Evolutionary conservation across 441 rosid species (phyloP).

Genomic region (Populus hybrid): DNA sequence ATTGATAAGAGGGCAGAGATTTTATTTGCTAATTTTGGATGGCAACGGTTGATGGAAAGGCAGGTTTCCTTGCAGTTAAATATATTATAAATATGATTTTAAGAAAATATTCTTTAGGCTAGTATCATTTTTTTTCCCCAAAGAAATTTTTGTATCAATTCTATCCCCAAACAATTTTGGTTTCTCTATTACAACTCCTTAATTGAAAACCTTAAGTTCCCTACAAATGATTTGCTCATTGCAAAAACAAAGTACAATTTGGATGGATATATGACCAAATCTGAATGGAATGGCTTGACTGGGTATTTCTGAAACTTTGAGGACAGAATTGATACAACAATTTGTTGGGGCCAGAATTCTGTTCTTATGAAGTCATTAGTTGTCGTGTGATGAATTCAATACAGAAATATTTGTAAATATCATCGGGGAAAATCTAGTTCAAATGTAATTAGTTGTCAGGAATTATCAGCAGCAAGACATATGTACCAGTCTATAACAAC

Average conservation of each 20-base stretch:
- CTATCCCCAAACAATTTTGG: too few relatives aligned
- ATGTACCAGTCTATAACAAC: not conserved
- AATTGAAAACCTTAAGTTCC: too few relatives aligned
- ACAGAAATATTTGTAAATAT: not conserved
- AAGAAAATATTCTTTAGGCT: too few relatives aligned
- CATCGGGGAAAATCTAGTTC: not conserved
- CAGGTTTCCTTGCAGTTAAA: slow-evolving; percentile 54
- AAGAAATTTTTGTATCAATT: too few relatives aligned
- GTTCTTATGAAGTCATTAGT: not conserved
- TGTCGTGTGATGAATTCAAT: not conserved
- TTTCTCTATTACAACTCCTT: too few relatives aligned
- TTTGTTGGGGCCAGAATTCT: not conserved
- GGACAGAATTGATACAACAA: not conserved
- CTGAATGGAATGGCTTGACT: not conserved
- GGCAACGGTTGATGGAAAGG: slow-evolving; percentile 56
- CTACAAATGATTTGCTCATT: too few relatives aligned
- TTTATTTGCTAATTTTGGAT: slow-evolving; percentile 60
- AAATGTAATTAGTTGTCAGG: not conserved
- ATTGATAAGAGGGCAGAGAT: slow-evolving; percentile 57
- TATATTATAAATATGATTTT: too few relatives aligned
- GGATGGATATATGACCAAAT: not conserved
- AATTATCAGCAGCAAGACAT: not conserved
- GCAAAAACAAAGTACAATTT: too few relatives aligned
- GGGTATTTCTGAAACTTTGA: not conserved
- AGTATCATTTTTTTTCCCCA: too few relatives aligned